Evolutionary conservation across 257 asterid species (phyloP), one percentile per base, ranked within the genome.

Genomic region (Solanum sitiens): DNA sequence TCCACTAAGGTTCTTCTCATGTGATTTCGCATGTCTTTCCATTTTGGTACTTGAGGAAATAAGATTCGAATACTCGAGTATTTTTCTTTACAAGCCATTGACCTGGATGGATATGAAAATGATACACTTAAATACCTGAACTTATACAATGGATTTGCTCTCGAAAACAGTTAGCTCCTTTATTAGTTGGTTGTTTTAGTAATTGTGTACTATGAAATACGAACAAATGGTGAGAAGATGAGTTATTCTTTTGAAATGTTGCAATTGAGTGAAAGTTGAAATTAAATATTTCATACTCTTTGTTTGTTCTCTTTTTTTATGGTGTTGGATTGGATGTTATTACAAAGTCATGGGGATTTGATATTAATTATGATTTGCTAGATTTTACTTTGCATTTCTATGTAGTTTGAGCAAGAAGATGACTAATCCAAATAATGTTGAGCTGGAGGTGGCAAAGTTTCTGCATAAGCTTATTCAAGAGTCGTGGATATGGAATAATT

Each of bases 401-500:
- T 86, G 80, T 87, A 67, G 89, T 76, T 88, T 85, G 89, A 93
- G 91, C 21, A 37, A 86, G 86, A 40, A 86, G 86, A 97, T 97
- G 99, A 95, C 93, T 27, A 92, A 88, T 93, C 93, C 98, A 18
- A 96, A 92, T 89, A 94, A 95, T 92, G 98, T 97, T 73, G 99
- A 97, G 96, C 89, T 96, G 91, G 99, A 97, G 91, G 99, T 99
- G 68, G 99, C 99, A 77, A 97, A 97, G 91, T 96, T 97, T 92
- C 91, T 97, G 90, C 99, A 97, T 59, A 97, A 97, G 89, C 98
- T 97, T 86, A 97, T 97, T 88, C 99, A 97, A 91, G 99, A 97
- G 76, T 97, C 99, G n/a, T 56, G 25, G 0, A 20, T 20, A 56
- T 56, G 0, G 3, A 56, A 56, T 18, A 56, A 56, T 56, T 0